These are phyloP conservation scores for Macrolepiota albuminosa DNA, from an alignment of 768 basidiomycete species.

Conservation along the genomic window DNA sequence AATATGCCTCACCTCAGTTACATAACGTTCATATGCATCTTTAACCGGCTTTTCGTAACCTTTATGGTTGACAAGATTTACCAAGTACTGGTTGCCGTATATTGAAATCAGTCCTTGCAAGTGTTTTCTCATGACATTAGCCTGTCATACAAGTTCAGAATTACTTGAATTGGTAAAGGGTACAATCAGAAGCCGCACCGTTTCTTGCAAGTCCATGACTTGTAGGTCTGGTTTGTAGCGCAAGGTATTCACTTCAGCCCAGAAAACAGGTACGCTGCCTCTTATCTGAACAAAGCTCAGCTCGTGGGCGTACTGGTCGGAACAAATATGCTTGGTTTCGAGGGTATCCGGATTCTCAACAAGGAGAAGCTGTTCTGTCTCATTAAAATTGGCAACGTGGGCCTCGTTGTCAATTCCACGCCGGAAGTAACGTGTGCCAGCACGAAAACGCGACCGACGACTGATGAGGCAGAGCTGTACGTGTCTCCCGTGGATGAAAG, in stretches of 20 bases:
- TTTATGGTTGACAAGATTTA: slow-evolving; percentile 92
- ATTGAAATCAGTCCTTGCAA: slow-evolving; percentile 62
- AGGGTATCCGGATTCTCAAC: slow-evolving; percentile 53
- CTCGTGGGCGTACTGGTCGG: slow-evolving; percentile 47
- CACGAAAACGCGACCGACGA: slow-evolving; percentile 88
- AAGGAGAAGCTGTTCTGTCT: slow-evolving; percentile 91
- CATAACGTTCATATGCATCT: slow-evolving; percentile 84
- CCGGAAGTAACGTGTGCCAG: slow-evolving; percentile 96
- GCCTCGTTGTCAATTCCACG: slow-evolving; percentile 88
- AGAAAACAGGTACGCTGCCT: slow-evolving; percentile 91
- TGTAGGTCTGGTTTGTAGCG: slow-evolving; percentile 96
- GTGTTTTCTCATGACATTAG: slow-evolving; percentile 67
- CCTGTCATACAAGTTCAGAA: slow-evolving; percentile 34
- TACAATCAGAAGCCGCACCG: slow-evolving; percentile 44
- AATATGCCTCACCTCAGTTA: slow-evolving; percentile 50
- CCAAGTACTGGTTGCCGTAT: slow-evolving; percentile 77
- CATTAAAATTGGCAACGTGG: slow-evolving; percentile 95
- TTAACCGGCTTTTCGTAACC: slow-evolving; percentile 93
- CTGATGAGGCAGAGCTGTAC: slow-evolving; percentile 87
- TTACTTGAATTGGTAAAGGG: background rate
- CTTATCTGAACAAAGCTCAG: slow-evolving; percentile 91
- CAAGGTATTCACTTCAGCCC: slow-evolving; percentile 94
- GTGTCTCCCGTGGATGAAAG: slow-evolving; percentile 70
- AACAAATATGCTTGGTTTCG: slow-evolving; percentile 33
- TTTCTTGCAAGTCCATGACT: slow-evolving; percentile 88